phyloP scores from a whole-genome alignment of 2,329 filamentous ascomycete genomes.

The Clonostachys sp. region DNA sequence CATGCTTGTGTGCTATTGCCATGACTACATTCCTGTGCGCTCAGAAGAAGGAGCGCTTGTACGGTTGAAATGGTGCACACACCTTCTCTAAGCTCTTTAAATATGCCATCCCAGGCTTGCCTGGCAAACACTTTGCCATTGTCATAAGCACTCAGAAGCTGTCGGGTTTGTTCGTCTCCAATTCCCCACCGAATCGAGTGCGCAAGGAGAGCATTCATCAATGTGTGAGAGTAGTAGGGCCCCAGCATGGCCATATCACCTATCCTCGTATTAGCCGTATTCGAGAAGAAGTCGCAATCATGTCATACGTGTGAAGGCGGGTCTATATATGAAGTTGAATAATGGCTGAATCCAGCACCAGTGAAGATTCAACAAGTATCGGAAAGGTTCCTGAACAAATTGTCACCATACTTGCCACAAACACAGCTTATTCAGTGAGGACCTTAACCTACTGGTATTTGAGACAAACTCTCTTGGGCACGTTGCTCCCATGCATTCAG shows the following conservation, averaged over 20 bases:
- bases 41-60: conserved; percentile 18
- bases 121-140: no score
- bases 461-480: no score
- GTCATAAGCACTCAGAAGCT: conserved; percentile 5
- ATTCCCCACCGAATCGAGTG: conserved; percentile 11
- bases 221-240: conserved; percentile 16
- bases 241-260: conserved; percentile 17
- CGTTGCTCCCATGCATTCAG: no score
- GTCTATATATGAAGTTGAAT: conserved; percentile 20
- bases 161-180: conserved; percentile 10
- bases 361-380: conserved; percentile 2
- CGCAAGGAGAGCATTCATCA: conserved; percentile 14
- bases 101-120: no score
- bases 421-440: no score
- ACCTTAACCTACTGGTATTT: no score
- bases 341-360: conserved; percentile 16
- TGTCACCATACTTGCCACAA: no score
- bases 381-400: no score
- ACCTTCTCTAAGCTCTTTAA: conserved; percentile 1
- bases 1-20: conserved; percentile 19
- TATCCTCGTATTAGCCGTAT: not conserved
- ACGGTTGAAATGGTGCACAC: conserved; percentile 17
- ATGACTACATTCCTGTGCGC: conserved; percentile 15
- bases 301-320: conserved; percentile 14
- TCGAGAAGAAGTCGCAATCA: not conserved